A percentile compares a stretch with the other conserved stretches of the same genome.
Evolutionary conservation across 805 yeast species (phyloP).

Genomic region (Kregervanrija fluxuum): DNA sequence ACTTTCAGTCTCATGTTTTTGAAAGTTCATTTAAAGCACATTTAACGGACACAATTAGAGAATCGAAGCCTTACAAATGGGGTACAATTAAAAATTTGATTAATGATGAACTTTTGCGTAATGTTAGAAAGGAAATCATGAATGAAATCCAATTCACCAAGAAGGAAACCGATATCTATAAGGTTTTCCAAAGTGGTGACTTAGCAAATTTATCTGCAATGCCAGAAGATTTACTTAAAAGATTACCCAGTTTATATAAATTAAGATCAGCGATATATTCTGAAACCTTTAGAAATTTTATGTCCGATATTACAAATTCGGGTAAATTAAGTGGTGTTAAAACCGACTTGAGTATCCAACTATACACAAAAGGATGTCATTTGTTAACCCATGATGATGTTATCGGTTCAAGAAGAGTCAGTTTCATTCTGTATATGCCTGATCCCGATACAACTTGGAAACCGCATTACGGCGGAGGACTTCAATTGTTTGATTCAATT

Average conservation of each 20-base stretch:
- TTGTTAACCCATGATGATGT: slow-evolving; percentile 95
- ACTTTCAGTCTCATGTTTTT: slow-evolving; percentile 26
- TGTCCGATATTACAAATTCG: slow-evolving; percentile 72
- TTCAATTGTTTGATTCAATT: slow-evolving; percentile 78
- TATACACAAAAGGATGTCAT: slow-evolving; percentile 91
- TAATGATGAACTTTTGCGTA: slow-evolving; percentile 67
- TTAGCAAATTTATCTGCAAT: slow-evolving; percentile 87
- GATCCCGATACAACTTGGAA: slow-evolving; percentile 90
- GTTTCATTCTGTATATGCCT: slow-evolving; percentile 87
- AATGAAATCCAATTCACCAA: slow-evolving; percentile 81
- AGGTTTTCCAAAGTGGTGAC: slow-evolving; percentile 85
- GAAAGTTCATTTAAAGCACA: slow-evolving; percentile 32
- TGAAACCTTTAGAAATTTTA: slow-evolving; percentile 69
- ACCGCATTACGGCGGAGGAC: slow-evolving; percentile 87
- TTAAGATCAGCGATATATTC: slow-evolving; percentile 86
- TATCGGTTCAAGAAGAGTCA: slow-evolving; percentile 88
- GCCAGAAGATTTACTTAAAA: slow-evolving; percentile 62
- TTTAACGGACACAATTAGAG: slow-evolving; percentile 37
- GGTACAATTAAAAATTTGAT: slow-evolving; percentile 73
- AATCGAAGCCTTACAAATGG: slow-evolving; percentile 80
- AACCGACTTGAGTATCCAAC: slow-evolving; percentile 88
- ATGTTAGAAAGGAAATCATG: slow-evolving; percentile 80
- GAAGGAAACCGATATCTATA: slow-evolving; percentile 96
- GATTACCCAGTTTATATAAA: slow-evolving; percentile 69
- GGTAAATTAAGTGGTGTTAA: slow-evolving; percentile 87